Conservation (phyloP, 345 rosid genomes). For the Dimocarpus longan region DNA sequence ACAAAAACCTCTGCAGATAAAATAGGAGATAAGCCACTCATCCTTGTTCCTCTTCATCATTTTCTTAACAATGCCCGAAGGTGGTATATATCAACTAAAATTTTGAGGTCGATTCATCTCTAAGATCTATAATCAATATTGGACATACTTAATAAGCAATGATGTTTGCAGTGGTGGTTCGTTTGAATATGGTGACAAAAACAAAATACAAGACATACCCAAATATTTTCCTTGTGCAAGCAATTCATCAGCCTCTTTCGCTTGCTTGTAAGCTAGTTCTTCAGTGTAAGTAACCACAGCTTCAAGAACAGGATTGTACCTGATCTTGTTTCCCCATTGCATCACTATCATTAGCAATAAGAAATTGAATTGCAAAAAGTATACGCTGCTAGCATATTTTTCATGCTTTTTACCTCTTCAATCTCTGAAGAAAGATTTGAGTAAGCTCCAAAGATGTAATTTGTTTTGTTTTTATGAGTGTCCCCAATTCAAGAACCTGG, state of each 20-base stretch:
- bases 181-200: background rate
- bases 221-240: constrained; percentile 77
- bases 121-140: background rate
- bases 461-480: constrained; percentile 69
- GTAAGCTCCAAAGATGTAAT: constrained; percentile 73
- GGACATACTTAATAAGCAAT: background rate
- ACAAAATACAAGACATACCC: constrained; percentile 39
- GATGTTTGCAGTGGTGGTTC: background rate
- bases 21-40: background rate
- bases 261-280: constrained; percentile 79
- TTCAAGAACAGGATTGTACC: constrained; percentile 74
- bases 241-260: constrained; percentile 78
- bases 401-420: constrained; percentile 53
- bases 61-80: too few species aligned
- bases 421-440: constrained; percentile 53
- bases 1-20: background rate
- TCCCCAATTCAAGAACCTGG: constrained; percentile 84
- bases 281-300: constrained; percentile 78
- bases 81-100: too few species aligned
- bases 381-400: background rate
- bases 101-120: background rate
- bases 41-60: background rate
- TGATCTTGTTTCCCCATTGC: constrained; percentile 29
- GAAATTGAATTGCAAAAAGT: background rate
- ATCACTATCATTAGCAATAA: constrained; percentile 8